Evolutionary conservation across 73 alveolate species (phyloP).

Genomic region (Symbiodinium natans): DNA sequence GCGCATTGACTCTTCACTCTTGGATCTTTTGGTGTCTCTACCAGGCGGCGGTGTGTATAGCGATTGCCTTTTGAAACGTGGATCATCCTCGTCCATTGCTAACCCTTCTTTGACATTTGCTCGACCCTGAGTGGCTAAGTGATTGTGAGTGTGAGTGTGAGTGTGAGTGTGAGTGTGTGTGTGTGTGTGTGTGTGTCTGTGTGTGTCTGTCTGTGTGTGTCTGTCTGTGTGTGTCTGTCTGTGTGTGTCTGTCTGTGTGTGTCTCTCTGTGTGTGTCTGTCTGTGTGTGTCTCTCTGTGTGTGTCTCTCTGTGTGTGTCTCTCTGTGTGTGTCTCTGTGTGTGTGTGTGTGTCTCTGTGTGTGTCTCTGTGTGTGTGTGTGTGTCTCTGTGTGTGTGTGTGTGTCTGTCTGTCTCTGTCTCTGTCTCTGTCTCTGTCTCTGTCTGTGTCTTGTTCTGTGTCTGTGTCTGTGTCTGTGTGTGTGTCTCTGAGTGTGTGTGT

Average conservation of each 20-base stretch:
- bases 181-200: background rate
- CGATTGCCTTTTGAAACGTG: too few relatives aligned
- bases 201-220: background rate
- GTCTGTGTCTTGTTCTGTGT: background rate
- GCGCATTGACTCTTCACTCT: too few relatives aligned
- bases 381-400: background rate
- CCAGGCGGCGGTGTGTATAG: too few relatives aligned
- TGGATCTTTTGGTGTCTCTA: too few relatives aligned
- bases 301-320: background rate
- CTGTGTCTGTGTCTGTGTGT: background rate
- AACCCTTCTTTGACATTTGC: too few relatives aligned
- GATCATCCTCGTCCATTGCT: too few relatives aligned
- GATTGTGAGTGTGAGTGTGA: background rate
- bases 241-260: background rate
- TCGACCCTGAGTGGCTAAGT: too few relatives aligned
- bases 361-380: background rate
- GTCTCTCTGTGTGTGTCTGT: background rate
- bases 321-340: background rate
- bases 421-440: background rate
- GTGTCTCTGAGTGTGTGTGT: background rate
- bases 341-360: background rate
- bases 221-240: background rate
- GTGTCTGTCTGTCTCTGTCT: background rate
- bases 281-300: background rate
- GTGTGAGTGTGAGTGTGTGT: background rate